Evolutionary conservation across 1,139 yeast species (phyloP), one percentile per base, ranked within the genome.

Genomic region (Candida sp.): DNA sequence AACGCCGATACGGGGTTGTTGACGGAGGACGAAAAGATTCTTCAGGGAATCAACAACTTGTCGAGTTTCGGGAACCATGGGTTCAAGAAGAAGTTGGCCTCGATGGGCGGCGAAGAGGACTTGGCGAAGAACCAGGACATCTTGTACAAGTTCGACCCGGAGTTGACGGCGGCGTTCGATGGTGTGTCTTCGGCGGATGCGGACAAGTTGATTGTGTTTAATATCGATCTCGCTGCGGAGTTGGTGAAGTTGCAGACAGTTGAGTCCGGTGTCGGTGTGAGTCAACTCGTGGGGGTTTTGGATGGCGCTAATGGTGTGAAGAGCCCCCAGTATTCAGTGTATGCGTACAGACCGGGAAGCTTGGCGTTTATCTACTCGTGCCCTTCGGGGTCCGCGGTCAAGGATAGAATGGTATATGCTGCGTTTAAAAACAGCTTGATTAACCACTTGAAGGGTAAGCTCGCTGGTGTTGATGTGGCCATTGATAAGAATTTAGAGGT

Each of bases 381-480:
- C 67, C 98, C 99, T 3, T 84, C 96, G 0, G 92, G 94, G 1
- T 88, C 97, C 28, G 86, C 86, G 66, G 96, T 94, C 44, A 89
- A 88, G 67, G 96, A 92, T 50, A 81, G 98, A 59, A 94, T 94
- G 98, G 69, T 93, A 44, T 92, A 91, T 63, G 98, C 98, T 1
- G 82, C 97, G 3, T 87, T 86, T 55, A 88, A 92, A 62, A 83
- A 80, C 53, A 89, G 91, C 3, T 80, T 90, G 51, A 69, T 86
- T 35, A 77, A 74, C 46, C 78, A 80, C 52, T 75, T 90, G 58
- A 68, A 70, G 38, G 62, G 63, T 17, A 54, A 49, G 6, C 51
- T 63, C 31, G 39, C 50, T 11, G 32, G 33, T 3, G n/a, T 7
- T 27, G 46, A 17, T n/a, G 12, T 43, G n/a, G 27, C 8, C 3